These are phyloP conservation scores for Serpula lacrymans DNA, from an alignment of 768 basidiomycete genomes.

Conservation along the genomic window DNA sequence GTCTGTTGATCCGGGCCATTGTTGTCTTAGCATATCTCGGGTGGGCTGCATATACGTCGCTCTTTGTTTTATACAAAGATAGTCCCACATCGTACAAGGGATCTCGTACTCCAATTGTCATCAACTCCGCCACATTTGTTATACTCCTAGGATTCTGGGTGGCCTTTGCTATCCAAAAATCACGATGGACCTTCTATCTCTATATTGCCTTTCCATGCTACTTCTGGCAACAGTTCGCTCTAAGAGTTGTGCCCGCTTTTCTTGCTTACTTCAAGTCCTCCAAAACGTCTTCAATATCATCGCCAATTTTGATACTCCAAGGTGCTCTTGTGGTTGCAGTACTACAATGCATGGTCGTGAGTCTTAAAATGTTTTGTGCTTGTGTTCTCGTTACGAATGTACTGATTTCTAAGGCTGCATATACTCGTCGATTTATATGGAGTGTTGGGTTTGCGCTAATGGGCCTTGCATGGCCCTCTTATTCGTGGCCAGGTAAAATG, in stretches of 20 bases:
- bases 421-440: slow-evolving; percentile 71
- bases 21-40: slow-evolving; percentile 72
- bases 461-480: slow-evolving; percentile 63
- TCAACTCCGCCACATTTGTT: slow-evolving; percentile 25
- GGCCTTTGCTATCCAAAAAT: slow-evolving; percentile 58
- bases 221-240: slow-evolving; percentile 65
- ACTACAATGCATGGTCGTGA: slow-evolving; percentile 71
- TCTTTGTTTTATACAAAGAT: slow-evolving; percentile 51
- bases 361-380: slow-evolving; percentile 22
- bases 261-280: slow-evolving; percentile 5
- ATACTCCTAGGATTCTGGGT: slow-evolving; percentile 37
- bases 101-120: slow-evolving; percentile 8
- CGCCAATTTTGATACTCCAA: slow-evolving; percentile 19
- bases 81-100: neutral
- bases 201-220: slow-evolving; percentile 74
- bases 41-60: slow-evolving; percentile 68
- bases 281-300: slow-evolving; percentile 23
- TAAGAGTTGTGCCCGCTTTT: slow-evolving; percentile 18
- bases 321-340: slow-evolving; percentile 35
- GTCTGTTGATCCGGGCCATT: slow-evolving; percentile 63
- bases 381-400: slow-evolving; percentile 4
- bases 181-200: slow-evolving; percentile 70
- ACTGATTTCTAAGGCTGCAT: slow-evolving; percentile 44
- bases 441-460: slow-evolving; percentile 58
- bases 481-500: slow-evolving; percentile 41